phyloP scores from a whole-genome alignment of 1,139 yeast genomes.

The Suhomyces wounanorum region DNA sequence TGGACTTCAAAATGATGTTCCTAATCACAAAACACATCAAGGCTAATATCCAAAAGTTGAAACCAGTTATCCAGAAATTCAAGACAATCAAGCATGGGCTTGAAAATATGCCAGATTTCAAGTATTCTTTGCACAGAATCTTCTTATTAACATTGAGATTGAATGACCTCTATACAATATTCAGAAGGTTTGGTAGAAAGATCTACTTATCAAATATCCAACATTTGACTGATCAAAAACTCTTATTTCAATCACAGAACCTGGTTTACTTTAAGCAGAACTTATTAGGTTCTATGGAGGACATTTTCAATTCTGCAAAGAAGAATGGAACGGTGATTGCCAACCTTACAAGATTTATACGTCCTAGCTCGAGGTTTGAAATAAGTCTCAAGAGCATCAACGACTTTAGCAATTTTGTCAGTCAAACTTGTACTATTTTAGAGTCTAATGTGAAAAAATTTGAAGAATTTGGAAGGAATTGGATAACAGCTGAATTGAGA shows the following conservation, averaged over 20 bases:
- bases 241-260: constrained; percentile 31
- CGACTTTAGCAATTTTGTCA: constrained; percentile 43
- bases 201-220: constrained; percentile 43
- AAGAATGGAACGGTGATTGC: constrained; percentile 57
- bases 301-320: constrained; percentile 46
- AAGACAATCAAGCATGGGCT: constrained; percentile 20
- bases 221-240: constrained; percentile 44
- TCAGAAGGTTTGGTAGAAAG: constrained; percentile 48
- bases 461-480: constrained; percentile 36
- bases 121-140: constrained; percentile 50
- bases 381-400: constrained; percentile 37
- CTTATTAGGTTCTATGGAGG: constrained; percentile 41
- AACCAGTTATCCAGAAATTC: constrained; percentile 24
- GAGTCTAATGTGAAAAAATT: constrained; percentile 28
- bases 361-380: constrained; percentile 44
- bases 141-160: constrained; percentile 47
- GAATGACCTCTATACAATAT: constrained; percentile 47
- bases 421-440: constrained; percentile 26
- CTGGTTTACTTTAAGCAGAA: constrained; percentile 29
- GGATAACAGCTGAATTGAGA: constrained; percentile 41
- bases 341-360: constrained; percentile 48
- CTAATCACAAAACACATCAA: constrained; percentile 24
- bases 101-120: constrained; percentile 26
- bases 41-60: constrained; percentile 30
- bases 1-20: constrained; percentile 42